A percentile compares a stretch with the other conserved stretches of the same genome.
These are phyloP conservation scores for Coemansia asiatica DNA, from an alignment of 192 early-diverging fungal genomes.

Conservation along the genomic window DNA sequence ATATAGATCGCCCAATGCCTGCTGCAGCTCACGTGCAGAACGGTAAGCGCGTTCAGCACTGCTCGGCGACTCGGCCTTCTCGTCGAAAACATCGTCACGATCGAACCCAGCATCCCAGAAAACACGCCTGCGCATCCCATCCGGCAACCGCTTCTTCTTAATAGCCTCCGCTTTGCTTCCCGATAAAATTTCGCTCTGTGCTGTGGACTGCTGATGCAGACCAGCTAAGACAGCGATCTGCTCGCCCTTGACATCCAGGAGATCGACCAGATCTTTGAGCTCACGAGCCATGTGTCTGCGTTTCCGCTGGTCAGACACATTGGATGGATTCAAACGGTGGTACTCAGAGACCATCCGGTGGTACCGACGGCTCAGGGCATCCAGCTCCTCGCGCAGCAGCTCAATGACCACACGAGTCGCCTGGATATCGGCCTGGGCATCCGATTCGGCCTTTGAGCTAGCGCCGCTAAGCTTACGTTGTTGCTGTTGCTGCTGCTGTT, in stretches of 20 bases:
- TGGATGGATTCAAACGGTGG: constrained; percentile 25
- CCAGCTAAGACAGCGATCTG: constrained; percentile 45
- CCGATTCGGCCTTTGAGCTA: background rate
- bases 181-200: background rate
- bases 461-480: background rate
- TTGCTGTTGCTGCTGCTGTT: background rate
- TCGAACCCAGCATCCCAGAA: background rate
- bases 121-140: background rate
- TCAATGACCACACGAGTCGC: constrained; percentile 29
- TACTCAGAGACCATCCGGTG: constrained; percentile 42
- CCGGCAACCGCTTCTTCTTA: background rate
- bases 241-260: constrained; percentile 54
- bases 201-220: constrained; percentile 18
- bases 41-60: constrained; percentile 24
- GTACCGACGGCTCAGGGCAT: constrained; percentile 52
- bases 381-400: constrained; percentile 46
- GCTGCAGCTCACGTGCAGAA: constrained; percentile 44
- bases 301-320: constrained; percentile 19
- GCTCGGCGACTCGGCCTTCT: background rate
- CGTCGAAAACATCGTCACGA: background rate
- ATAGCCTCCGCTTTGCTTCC: background rate
- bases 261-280: constrained; percentile 51
- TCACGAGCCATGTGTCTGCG: constrained; percentile 43
- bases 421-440: background rate
- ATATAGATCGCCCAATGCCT: constrained; percentile 44